A percentile compares a stretch with the other conserved stretches of the same genome.
Evolutionary conservation across 2,329 filamentous ascomycete species (phyloP).

Genomic region (Hymenoscyphus fraxineus): DNA sequence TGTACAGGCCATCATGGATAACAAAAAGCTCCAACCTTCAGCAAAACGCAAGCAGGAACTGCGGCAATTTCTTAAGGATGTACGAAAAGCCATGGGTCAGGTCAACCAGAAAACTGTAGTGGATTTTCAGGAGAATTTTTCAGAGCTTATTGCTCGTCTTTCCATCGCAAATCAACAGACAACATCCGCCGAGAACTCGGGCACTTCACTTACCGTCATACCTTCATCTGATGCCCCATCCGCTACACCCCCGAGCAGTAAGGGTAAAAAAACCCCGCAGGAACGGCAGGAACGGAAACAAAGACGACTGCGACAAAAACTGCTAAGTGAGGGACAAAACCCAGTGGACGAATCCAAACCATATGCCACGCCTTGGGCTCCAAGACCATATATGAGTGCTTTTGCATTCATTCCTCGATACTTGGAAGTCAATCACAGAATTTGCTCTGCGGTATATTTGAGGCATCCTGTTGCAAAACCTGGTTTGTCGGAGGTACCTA

Average conservation of each 20-base stretch:
- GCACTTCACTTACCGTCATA: not conserved
- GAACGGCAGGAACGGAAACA: constrained; percentile 33
- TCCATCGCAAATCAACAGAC: not conserved
- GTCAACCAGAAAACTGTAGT: constrained; percentile 46
- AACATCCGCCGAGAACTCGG: not conserved
- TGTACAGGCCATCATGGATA: constrained; percentile 51
- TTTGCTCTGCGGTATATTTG: constrained; percentile 92
- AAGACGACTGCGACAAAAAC: constrained; percentile 11
- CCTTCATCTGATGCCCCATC: not conserved
- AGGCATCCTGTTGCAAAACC: constrained; percentile 87
- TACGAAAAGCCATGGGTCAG: constrained; percentile 34
- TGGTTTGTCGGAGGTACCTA: constrained; percentile 77
- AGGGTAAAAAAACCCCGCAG: constrained; percentile 43
- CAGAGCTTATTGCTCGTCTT: constrained; percentile 41
- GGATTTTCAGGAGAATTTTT: constrained; percentile 43
- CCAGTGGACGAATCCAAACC: constrained; percentile 73
- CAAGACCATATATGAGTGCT: constrained; percentile 79
- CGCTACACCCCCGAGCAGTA: not conserved
- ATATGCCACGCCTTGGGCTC: constrained; percentile 87
- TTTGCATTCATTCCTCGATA: constrained; percentile 96
- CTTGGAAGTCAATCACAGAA: constrained; percentile 95
- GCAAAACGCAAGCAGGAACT: constrained; percentile 73
- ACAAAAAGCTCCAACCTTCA: constrained; percentile 49
- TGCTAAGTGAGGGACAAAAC: constrained; percentile 57
- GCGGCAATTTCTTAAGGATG: constrained; percentile 63